phyloP scores from a whole-genome alignment of 2,329 filamentous ascomycete species.

The Balansia obtecta region DNA sequence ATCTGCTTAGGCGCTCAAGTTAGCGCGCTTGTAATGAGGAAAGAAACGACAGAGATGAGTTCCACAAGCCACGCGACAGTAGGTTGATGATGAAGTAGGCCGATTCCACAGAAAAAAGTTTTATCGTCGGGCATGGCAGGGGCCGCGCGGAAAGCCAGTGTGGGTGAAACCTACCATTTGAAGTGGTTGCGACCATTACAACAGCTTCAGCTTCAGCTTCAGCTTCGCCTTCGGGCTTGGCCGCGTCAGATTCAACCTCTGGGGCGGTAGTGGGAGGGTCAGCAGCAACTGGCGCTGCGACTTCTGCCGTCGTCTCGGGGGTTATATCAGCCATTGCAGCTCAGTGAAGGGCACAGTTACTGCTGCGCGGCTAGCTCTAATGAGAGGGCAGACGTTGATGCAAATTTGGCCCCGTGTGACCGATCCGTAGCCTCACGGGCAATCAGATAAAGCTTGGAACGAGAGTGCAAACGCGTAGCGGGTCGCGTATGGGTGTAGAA shows the following conservation, averaged over 20 bases:
- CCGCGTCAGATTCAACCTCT: slow-evolving; percentile 11
- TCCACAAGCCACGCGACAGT: neutral
- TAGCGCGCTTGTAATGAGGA: neutral
- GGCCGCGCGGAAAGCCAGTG: neutral
- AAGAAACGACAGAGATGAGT: neutral
- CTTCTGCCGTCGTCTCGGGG: slow-evolving; percentile 23
- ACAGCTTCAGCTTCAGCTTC: slow-evolving; percentile 13
- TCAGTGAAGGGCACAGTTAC: slow-evolving; percentile 5
- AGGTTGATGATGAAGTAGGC: neutral
- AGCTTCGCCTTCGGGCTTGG: slow-evolving; percentile 14
- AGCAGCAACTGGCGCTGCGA: slow-evolving; percentile 20
- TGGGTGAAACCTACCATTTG: slow-evolving; percentile 18
- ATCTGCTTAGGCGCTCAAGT: slow-evolving; percentile 3
- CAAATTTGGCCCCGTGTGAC: neutral
- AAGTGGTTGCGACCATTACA: slow-evolving; percentile 17
- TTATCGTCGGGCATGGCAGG: neutral
- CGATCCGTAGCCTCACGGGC: neutral
- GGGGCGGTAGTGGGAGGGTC: slow-evolving; percentile 14
- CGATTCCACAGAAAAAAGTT: neutral
- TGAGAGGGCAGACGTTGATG: slow-evolving; percentile 3
- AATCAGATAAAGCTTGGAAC: slow-evolving; percentile 7
- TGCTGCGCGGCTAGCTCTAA: slow-evolving; percentile 10
- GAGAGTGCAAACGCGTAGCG: slow-evolving; percentile 11
- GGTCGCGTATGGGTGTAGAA: slow-evolving; percentile 9
- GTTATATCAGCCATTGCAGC: slow-evolving; percentile 27